Base-by-base conservation (phyloP, 1,284 basidiomycete genomes). In the Ustilago cynodontis region DNA sequence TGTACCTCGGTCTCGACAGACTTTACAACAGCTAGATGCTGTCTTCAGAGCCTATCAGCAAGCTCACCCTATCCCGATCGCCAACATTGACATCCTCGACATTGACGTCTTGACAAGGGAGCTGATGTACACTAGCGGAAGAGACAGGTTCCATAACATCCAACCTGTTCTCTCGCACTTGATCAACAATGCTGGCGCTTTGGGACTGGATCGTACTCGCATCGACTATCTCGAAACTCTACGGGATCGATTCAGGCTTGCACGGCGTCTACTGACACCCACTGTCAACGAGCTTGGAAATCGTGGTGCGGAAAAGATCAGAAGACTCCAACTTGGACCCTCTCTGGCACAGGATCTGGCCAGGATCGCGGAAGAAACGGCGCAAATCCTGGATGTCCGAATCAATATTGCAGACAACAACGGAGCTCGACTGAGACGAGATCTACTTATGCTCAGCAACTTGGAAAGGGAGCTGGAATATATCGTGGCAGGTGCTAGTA, bases 391-490 rank as follows among this genome's bases (percentile, higher is more conserved):
- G 43, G 20, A 8, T 4, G n/a, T 47, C 43, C 43, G 18, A 11
- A 5, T 22, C n/a, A 22, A 24, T 16, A 35, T 50, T 20, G 8
- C 37, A 3, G 16, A 41, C 6, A 47, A 47, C 43, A 47, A 47
- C 43, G 3, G 8, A 10, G 8, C 8, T 16, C 43, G 43, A 6
- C 13, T 47, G 9, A 47, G 35, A 37, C 35, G 35, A 3, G 35
- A 37, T 37, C 14, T 37, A 6, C 7, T 37, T 8, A 3, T 37
- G 8, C 14, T 37, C 9, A 50, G 45, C 16, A 16, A 56, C 14
- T n/a, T 70, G n/a, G 67, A 70, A 16, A n/a, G 20, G 3, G 37
- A 39, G 14, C 45, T 70, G n/a, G 67, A 70, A 14, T 24, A 10
- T 0, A 16, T 63, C 3, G 52, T 70, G 9, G 14, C n/a, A 26